phyloP scores from a whole-genome alignment of 2,329 filamentous ascomycete genomes.

The Fusarium siculi region DNA sequence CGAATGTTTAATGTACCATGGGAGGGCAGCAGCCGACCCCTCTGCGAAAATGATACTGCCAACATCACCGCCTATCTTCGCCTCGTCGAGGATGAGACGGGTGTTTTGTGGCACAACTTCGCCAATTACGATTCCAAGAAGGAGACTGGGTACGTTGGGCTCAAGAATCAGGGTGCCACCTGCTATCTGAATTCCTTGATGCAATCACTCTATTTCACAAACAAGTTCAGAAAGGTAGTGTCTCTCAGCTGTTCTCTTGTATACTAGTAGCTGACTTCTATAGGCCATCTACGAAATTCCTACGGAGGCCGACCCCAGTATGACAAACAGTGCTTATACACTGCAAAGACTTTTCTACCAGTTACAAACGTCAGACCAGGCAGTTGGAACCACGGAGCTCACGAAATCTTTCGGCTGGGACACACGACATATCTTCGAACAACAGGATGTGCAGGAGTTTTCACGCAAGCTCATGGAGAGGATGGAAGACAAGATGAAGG shows the following conservation, averaged over 20 bases:
- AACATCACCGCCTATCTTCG: slow-evolving; percentile 87
- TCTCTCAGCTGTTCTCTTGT: background rate
- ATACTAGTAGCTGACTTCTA: slow-evolving; percentile 19
- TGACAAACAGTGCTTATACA: slow-evolving; percentile 90
- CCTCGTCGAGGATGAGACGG: slow-evolving; percentile 86
- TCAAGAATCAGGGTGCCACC: slow-evolving; percentile 96
- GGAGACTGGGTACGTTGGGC: slow-evolving; percentile 94
- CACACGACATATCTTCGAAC: slow-evolving; percentile 96
- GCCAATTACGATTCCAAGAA: slow-evolving; percentile 98
- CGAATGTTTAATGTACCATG: slow-evolving; percentile 84
- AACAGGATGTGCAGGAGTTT: slow-evolving; percentile 97
- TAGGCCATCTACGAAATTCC: slow-evolving; percentile 97
- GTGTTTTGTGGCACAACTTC: slow-evolving; percentile 91
- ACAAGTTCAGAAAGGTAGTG: slow-evolving; percentile 88
- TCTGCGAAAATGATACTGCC: slow-evolving; percentile 80
- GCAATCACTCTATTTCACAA: slow-evolving; percentile 87
- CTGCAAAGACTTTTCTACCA: slow-evolving; percentile 95
- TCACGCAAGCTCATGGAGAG: slow-evolving; percentile 97
- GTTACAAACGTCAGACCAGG: slow-evolving; percentile 83
- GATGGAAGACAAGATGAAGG: slow-evolving; percentile 98
- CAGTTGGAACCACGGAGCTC: slow-evolving; percentile 91
- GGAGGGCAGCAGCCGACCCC: slow-evolving; percentile 74
- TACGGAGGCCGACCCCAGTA: slow-evolving; percentile 83
- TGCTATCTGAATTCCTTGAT: slow-evolving; percentile 88
- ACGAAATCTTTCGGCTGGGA: slow-evolving; percentile 99